Percentiles rank a stretch among this genome's conserved stretches.
These are phyloP conservation scores for Sugiyamaella castrensis DNA, from an alignment of 1,139 yeast species.

Conservation along the genomic window DNA sequence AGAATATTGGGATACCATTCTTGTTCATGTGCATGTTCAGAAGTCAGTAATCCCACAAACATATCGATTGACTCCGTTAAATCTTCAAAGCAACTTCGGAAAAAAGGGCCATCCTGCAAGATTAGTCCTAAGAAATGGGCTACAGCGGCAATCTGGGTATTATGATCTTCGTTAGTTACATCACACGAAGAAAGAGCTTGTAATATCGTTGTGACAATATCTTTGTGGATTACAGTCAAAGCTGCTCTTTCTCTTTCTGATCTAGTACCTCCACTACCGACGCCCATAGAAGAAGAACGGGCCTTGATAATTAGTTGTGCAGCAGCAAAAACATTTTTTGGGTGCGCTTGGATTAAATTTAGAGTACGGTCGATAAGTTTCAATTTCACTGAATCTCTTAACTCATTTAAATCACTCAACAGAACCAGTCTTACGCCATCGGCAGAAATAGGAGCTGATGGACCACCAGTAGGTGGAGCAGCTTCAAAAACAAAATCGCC, in stretches of 20 bases:
- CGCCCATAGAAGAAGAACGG: constrained; percentile 27
- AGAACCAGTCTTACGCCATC: constrained; percentile 36
- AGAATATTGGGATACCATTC: constrained; percentile 37
- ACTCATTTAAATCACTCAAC: constrained; percentile 42
- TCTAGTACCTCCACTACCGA: constrained; percentile 20
- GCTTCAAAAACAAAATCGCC: background rate
- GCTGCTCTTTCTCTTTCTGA: constrained; percentile 24
- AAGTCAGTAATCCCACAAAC: constrained; percentile 26
- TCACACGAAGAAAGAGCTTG: constrained; percentile 40
- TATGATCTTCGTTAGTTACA: constrained; percentile 33
- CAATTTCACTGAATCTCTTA: constrained; percentile 39
- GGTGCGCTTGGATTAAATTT: constrained; percentile 48
- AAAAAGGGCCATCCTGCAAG: constrained; percentile 40
- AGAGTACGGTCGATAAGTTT: constrained; percentile 49
- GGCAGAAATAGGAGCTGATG: constrained; percentile 28
- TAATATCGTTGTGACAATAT: constrained; percentile 39
- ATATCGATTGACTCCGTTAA: constrained; percentile 41
- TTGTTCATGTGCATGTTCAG: constrained; percentile 21
- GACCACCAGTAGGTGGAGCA: constrained; percentile 19
- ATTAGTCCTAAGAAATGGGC: constrained; percentile 50
- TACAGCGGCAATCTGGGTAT: constrained; percentile 43
- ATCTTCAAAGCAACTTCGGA: constrained; percentile 42
- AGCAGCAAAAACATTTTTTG: constrained; percentile 49
- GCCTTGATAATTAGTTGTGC: constrained; percentile 48
- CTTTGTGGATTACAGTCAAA: constrained; percentile 21